Evolutionary conservation across 1,139 yeast genomes (phyloP).

Genomic region (Arxiozyma slooffiae): DNA sequence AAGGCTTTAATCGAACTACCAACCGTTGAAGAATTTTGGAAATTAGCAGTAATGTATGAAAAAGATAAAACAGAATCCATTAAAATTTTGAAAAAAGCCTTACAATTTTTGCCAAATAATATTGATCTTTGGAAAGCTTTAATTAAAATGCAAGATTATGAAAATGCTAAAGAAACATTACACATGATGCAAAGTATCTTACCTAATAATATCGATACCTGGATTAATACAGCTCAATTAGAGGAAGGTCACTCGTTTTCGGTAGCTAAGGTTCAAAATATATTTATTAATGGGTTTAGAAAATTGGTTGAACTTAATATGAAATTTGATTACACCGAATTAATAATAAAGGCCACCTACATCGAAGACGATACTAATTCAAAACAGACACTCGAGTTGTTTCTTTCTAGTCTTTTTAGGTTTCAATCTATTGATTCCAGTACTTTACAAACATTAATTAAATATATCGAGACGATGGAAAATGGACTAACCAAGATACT

Average conservation of each 20-base stretch:
- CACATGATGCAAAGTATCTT: constrained; percentile 51
- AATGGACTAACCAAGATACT: constrained; percentile 11
- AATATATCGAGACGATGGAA: not conserved
- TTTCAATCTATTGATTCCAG: not conserved
- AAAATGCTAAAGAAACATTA: constrained; percentile 44
- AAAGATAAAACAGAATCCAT: constrained; percentile 39
- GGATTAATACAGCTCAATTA: constrained; percentile 63
- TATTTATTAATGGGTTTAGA: constrained; percentile 46
- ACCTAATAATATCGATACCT: constrained; percentile 45
- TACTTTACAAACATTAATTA: not conserved
- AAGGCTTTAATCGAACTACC: constrained; percentile 52
- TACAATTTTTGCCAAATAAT: constrained; percentile 56
- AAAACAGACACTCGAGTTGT: constrained; percentile 16
- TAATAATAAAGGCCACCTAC: constrained; percentile 42
- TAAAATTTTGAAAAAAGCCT: constrained; percentile 54
- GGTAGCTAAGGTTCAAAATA: constrained; percentile 34
- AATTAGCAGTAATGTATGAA: constrained; percentile 42
- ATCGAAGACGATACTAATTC: constrained; percentile 31
- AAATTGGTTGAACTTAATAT: constrained; percentile 41
- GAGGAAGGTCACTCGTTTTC: constrained; percentile 49
- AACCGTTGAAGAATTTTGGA: constrained; percentile 42
- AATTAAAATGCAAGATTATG: constrained; percentile 35
- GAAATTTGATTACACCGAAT: constrained; percentile 36
- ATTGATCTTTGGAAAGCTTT: constrained; percentile 58
- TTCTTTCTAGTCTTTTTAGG: constrained; percentile 26